Evolutionary conservation across 2,329 filamentous ascomycete genomes (phyloP).

Genomic region (Ploettnerulaceae sp.): DNA sequence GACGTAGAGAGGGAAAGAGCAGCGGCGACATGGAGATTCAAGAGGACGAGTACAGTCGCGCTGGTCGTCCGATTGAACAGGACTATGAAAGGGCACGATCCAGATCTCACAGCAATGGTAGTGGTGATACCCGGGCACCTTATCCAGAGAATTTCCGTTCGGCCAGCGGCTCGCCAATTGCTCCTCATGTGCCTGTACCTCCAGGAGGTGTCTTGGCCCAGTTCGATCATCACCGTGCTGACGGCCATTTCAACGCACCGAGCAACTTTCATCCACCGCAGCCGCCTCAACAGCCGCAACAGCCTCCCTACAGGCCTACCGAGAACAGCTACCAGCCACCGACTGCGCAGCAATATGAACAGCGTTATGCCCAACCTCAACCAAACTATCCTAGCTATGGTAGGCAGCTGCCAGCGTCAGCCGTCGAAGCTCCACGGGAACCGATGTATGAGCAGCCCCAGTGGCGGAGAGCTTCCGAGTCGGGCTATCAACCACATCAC

Average conservation of each 20-base stretch:
- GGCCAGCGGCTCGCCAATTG: slow-evolving; percentile 10
- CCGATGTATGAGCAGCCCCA: too few species aligned
- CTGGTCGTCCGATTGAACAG: slow-evolving; percentile 29
- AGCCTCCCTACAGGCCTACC: too few species aligned
- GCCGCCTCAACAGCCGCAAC: slow-evolving; percentile 27
- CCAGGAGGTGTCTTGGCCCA: slow-evolving; percentile 32
- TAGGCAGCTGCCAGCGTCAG: too few species aligned
- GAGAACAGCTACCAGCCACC: slow-evolving; percentile 15
- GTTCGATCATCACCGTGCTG: slow-evolving; percentile 25
- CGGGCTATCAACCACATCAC: not conserved
- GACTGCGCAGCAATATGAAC: not conserved
- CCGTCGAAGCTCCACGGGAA: too few species aligned
- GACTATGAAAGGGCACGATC: slow-evolving; percentile 33
- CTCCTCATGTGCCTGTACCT: slow-evolving; percentile 28
- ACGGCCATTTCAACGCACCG: slow-evolving; percentile 17
- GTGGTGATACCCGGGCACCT: not conserved
- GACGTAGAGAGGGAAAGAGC: slow-evolving; percentile 70
- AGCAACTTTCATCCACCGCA: not conserved
- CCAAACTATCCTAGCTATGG: not conserved
- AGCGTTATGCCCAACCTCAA: slow-evolving; percentile 1
- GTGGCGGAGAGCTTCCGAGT: too few species aligned
- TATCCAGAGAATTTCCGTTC: slow-evolving; percentile 10
- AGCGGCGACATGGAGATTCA: slow-evolving; percentile 45
- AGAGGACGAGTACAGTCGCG: slow-evolving; percentile 54
- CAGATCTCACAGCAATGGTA: slow-evolving; percentile 24